Evolutionary conservation across 441 rosid species (phyloP).

Genomic region (Corymbia citriodora): DNA sequence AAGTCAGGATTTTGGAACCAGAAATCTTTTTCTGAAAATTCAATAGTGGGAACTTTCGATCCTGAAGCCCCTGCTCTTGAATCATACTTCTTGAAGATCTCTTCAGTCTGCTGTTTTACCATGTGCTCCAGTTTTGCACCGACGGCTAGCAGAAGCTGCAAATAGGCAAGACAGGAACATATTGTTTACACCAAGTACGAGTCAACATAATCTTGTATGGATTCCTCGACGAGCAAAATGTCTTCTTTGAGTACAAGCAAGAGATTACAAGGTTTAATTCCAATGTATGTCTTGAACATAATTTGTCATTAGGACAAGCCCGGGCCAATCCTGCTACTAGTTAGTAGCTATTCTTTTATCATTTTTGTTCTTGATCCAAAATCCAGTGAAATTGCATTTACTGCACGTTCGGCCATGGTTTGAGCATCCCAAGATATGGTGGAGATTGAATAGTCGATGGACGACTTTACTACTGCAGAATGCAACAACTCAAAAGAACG

Average conservation of each 20-base stretch:
- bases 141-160: background rate
- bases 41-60: background rate
- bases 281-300: background rate
- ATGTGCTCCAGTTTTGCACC: background rate
- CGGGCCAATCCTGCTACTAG: background rate
- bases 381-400: background rate
- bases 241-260: background rate
- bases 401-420: background rate
- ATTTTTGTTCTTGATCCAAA: background rate
- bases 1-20: background rate
- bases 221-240: background rate
- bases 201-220: background rate
- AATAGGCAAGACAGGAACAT: background rate
- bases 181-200: background rate
- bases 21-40: background rate
- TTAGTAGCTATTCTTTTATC: background rate
- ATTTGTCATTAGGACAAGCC: background rate
- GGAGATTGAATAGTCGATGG: background rate
- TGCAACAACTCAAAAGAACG: background rate
- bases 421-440: background rate
- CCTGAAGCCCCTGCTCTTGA: background rate
- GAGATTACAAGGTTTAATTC: background rate
- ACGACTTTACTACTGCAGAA: background rate
- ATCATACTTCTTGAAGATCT: background rate
- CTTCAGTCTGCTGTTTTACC: background rate